Conservation (phyloP, 495 filamentous ascomycete species). For the Hapsidospora chrysogenum region DNA sequence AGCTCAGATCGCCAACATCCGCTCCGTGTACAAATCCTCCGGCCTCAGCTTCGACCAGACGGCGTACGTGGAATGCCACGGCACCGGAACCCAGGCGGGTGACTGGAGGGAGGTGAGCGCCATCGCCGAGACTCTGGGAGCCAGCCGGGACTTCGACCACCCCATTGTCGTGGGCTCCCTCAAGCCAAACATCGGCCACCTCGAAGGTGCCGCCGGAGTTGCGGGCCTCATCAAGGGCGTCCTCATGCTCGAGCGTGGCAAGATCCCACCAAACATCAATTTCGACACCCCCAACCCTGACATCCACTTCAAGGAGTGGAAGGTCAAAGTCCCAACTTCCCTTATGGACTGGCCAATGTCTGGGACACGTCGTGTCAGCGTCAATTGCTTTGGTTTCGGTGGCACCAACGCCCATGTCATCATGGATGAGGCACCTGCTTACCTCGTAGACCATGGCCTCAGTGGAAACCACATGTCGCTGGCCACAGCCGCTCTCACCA, state of each 20-base stretch:
- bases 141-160: slow-evolving; percentile 2
- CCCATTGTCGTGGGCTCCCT: slow-evolving; percentile 26
- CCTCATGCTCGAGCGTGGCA: slow-evolving; percentile 28
- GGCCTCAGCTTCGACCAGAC: slow-evolving; percentile 23
- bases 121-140: slow-evolving; percentile 4
- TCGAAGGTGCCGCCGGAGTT: slow-evolving; percentile 31
- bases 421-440: slow-evolving; percentile 5
- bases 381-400: slow-evolving; percentile 24
- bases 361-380: slow-evolving; percentile 12
- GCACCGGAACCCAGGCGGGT: slow-evolving; percentile 26
- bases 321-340: slow-evolving; percentile 9
- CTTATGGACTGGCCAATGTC: slow-evolving; percentile 13
- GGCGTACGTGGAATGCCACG: slow-evolving; percentile 24
- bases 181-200: slow-evolving; percentile 35
- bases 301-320: slow-evolving; percentile 13
- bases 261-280: slow-evolving; percentile 21
- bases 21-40: slow-evolving; percentile 20
- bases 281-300: slow-evolving; percentile 29
- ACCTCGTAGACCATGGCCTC: slow-evolving; percentile 1
- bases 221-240: slow-evolving; percentile 33
- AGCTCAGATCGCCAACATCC: slow-evolving; percentile 33
- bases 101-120: slow-evolving; percentile 6
- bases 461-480: not conserved
- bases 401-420: slow-evolving; percentile 23
- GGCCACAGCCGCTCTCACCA: not conserved